A percentile compares a stretch with the other conserved stretches of the same genome.
phyloP scores from a whole-genome alignment of 495 filamentous ascomycete species.

The Podospora pseudocomata region DNA sequence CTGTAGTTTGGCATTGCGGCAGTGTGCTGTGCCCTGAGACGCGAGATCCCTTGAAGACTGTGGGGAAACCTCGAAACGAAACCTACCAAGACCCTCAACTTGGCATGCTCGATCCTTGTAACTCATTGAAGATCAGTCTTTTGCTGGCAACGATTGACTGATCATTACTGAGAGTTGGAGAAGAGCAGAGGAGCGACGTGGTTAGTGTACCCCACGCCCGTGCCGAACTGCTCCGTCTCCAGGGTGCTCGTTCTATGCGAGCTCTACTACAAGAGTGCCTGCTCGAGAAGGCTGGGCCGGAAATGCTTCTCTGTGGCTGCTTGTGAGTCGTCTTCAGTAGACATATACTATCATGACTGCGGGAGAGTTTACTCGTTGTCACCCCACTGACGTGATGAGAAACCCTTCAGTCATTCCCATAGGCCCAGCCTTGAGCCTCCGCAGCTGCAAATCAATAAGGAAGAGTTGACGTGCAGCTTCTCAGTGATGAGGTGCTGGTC shows the following conservation, averaged over 20 bases:
- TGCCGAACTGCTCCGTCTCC: neutral
- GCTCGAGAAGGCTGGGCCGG: neutral
- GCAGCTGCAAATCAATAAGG: neutral
- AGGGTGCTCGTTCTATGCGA: neutral
- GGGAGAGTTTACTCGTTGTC: neutral
- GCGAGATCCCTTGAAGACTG: neutral
- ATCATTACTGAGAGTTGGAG: neutral
- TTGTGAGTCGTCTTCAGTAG: neutral
- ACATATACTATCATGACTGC: neutral
- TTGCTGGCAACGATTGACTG: neutral
- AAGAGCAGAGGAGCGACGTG: neutral
- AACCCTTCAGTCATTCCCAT: slow-evolving; percentile 1
- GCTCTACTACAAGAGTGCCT: neutral
- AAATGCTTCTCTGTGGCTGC: neutral
- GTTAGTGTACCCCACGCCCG: neutral
- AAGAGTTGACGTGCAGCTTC: slow-evolving; percentile 2
- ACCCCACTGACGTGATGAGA: slow-evolving; percentile 2
- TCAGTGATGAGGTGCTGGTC: slow-evolving; percentile 2
- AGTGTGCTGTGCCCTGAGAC: neutral
- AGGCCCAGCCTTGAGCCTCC: slow-evolving; percentile 2
- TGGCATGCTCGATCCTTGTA: neutral
- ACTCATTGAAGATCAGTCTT: neutral
- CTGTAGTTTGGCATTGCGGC: neutral
- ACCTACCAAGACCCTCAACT: neutral
- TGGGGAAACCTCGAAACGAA: neutral